Conservation (phyloP, 345 rosid genomes). For the Fremontodendron californicum region DNA sequence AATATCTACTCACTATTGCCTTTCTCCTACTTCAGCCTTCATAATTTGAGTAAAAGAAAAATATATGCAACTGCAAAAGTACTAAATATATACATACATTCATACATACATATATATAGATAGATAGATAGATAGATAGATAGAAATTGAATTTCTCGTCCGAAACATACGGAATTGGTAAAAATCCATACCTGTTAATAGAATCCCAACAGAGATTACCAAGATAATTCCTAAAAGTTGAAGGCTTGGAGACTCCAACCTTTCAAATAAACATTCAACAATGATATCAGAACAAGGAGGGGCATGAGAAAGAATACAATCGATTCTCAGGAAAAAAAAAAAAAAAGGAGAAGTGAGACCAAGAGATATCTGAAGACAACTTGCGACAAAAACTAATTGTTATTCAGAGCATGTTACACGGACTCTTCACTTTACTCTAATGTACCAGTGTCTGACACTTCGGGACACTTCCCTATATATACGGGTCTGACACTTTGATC, state of each 20-base stretch:
- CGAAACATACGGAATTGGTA: slow-evolving; percentile 5
- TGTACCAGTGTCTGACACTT: not conserved
- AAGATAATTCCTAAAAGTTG: slow-evolving; percentile 82
- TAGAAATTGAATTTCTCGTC: not conserved
- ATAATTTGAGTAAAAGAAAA: not conserved
- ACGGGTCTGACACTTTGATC: not conserved
- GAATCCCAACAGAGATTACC: slow-evolving; percentile 79
- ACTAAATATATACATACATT: not conserved
- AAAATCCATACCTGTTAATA: slow-evolving; percentile 66
- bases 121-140: too few species aligned
- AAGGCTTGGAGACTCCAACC: slow-evolving; percentile 98
- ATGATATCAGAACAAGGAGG: not conserved
- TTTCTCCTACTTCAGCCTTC: slow-evolving; percentile 3
- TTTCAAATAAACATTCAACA: slow-evolving; percentile 24
- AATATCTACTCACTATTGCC: not conserved
- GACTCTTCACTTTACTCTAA: not conserved
- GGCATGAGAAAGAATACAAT: not conserved
- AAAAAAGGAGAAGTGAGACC: not conserved
- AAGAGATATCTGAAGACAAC: not conserved
- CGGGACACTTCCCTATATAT: not conserved
- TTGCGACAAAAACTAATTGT: not conserved
- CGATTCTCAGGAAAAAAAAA: not conserved
- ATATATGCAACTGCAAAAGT: not conserved
- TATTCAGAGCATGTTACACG: not conserved
- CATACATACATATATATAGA: not conserved